Evolutionary conservation across 805 yeast species (phyloP), one percentile per base, ranked within the genome.

Genomic region (Nakazawaea molendinolei): DNA sequence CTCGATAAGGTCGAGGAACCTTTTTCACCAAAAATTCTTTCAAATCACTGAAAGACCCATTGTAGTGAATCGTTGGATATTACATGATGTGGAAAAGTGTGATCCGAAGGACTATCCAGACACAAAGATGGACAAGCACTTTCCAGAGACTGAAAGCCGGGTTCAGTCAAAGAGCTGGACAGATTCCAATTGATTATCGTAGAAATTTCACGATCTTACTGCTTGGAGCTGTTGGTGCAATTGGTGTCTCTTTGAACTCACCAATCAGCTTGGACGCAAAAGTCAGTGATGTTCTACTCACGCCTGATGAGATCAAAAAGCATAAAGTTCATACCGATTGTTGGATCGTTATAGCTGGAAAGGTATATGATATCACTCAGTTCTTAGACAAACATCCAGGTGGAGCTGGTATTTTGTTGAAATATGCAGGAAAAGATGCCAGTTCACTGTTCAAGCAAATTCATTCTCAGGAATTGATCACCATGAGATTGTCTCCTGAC

Each of bases 301-400:
- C 81, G 23, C 69, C 67, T 45, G 82, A 76, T 40, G 85, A 87
- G 56, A 76, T 87, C 36, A 68, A 77, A 19, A 55, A 67, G 46
- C 97, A 89, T 68, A 76, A 73, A 54, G 64, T 74, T 12, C 74
- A 76, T 27, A 39, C 41, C 5, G 46, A 44, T 28, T 35, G 43
- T 21, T 62, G 68, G 68, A 51, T 60, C 5, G 56, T 49, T 2
- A 52, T 62, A 32, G 45, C 59, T 22, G 60, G 58, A 2, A 33
- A 55, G 17, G 63, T 62, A 5, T 62, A 53, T 42, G 66, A 61
- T 42, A 42, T 62, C 30, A 54, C 65, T 8, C 47, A 48, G 16
- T 61, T 60, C 40, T 25, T 57, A 3, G 12, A 38, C 2, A 18
- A 36, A 7, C 67, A 62, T 46, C 74, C 74, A 1, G 74, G 73